phyloP scores from a whole-genome alignment of 1,284 basidiomycete genomes.

The Leccinum idahoense region DNA sequence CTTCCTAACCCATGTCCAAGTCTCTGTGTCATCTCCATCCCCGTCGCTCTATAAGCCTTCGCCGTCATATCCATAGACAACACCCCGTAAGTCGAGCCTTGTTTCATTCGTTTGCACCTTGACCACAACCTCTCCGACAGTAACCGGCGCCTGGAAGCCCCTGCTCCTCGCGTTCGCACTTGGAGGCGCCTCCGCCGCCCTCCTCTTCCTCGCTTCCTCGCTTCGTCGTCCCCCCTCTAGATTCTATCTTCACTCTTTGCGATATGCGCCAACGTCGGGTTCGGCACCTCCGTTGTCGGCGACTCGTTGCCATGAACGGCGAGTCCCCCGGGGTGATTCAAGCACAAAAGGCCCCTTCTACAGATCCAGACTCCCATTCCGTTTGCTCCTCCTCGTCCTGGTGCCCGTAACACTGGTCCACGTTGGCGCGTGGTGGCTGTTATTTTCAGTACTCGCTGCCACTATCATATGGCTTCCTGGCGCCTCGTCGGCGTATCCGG shows the following conservation, averaged over 20 bases:
- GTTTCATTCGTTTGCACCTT: not conserved
- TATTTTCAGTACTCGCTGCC: slow-evolving; percentile 73
- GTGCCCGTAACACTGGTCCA: slow-evolving; percentile 62
- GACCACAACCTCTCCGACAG: not conserved
- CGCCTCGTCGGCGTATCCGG: slow-evolving; percentile 1
- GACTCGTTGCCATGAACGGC: slow-evolving; percentile 78
- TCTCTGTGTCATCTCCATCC: slow-evolving; percentile 80
- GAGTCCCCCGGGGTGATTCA: slow-evolving; percentile 55
- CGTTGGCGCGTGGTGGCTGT: slow-evolving; percentile 82
- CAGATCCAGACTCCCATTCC: slow-evolving; percentile 9
- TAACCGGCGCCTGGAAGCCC: slow-evolving; percentile 62
- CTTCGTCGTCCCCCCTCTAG: slow-evolving; percentile 69
- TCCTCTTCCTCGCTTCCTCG: slow-evolving; percentile 64
- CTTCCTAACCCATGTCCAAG: slow-evolving; percentile 36
- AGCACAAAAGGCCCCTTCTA: slow-evolving; percentile 32
- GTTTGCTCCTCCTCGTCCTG: slow-evolving; percentile 61
- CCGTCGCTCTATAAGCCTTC: slow-evolving; percentile 83
- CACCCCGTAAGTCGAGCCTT: slow-evolving; percentile 45
- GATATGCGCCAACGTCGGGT: slow-evolving; percentile 74
- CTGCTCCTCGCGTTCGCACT: slow-evolving; percentile 73
- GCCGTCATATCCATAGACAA: slow-evolving; percentile 90
- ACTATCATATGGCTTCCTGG: slow-evolving; percentile 56
- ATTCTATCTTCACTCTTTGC: slow-evolving; percentile 57
- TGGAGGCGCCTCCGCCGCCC: slow-evolving; percentile 61
- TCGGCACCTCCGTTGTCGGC: slow-evolving; percentile 57